Conservation (phyloP, 1,284 basidiomycete genomes). For the Thelephora terrestris region DNA sequence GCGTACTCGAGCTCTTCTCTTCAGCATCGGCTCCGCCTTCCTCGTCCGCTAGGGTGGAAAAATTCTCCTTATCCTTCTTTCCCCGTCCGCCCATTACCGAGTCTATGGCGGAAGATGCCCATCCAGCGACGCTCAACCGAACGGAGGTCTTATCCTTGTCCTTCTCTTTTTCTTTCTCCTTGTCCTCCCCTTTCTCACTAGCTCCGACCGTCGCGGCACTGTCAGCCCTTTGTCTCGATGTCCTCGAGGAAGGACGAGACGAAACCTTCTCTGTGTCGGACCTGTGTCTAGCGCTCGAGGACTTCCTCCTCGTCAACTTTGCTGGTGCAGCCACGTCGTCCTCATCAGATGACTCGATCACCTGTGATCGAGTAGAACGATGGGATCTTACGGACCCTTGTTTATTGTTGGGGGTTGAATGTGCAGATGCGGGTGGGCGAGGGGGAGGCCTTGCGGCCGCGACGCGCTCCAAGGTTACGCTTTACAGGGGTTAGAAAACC, state of each 20-base stretch:
- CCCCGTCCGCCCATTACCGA: constrained; percentile 42
- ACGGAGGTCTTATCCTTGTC: constrained; percentile 17
- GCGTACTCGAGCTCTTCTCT: constrained; percentile 11
- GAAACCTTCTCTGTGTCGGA: constrained; percentile 37
- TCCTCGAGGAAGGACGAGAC: constrained; percentile 45
- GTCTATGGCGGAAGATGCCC: constrained; percentile 53
- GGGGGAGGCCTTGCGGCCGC: constrained; percentile 9
- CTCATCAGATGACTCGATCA: constrained; percentile 7
- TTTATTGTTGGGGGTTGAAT: constrained; percentile 3
- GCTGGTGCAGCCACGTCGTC: constrained; percentile 10
- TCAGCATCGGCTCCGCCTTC: constrained; percentile 31
- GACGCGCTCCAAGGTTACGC: constrained; percentile 3
- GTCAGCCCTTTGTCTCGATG: constrained; percentile 49
- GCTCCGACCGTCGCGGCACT: constrained; percentile 34
- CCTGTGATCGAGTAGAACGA: constrained; percentile 11
- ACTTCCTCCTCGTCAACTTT: constrained; percentile 17
- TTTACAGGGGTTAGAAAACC: constrained; percentile 4
- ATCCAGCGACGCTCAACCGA: constrained; percentile 44
- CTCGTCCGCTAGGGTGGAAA: constrained; percentile 19
- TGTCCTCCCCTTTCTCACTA: constrained; percentile 25
- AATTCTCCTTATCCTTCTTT: constrained; percentile 57
- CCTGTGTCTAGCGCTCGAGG: constrained; percentile 25
- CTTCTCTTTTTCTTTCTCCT: constrained; percentile 8
- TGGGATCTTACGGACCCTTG: constrained; percentile 13
- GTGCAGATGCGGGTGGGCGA: constrained; percentile 7